Conservation (phyloP, 2,329 filamentous ascomycete species). For the Talaromyces sp. region DNA sequence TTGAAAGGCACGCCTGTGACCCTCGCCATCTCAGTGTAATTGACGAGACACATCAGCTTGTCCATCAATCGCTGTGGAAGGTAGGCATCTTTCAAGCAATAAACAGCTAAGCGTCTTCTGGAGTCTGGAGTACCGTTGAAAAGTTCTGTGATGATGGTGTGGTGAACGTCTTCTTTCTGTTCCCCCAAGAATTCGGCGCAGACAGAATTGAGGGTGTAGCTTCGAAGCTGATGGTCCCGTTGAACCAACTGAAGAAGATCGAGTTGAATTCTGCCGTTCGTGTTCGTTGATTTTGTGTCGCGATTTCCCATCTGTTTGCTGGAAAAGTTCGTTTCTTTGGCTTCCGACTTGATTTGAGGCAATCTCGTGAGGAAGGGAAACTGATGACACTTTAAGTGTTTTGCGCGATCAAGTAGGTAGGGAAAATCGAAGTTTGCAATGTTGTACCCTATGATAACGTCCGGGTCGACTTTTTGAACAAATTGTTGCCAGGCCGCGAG, state of each 20-base stretch:
- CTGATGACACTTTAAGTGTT: conserved; percentile 69
- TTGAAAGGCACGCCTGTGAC: conserved; percentile 98
- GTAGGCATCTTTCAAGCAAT: conserved; percentile 97
- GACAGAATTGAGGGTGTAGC: conserved; percentile 96
- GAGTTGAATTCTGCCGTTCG: conserved; percentile 85
- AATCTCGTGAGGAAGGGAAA: conserved; percentile 90
- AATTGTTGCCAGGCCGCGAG: conserved; percentile 91
- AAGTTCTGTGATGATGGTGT: conserved; percentile 98
- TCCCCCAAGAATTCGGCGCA: conserved; percentile 92
- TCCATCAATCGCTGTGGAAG: conserved; percentile 92
- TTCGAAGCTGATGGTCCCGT: conserved; percentile 88
- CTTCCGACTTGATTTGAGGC: conserved; percentile 64
- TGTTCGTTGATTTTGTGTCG: conserved; percentile 91
- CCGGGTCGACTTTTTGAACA: conserved; percentile 82
- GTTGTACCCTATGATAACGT: conserved; percentile 98
- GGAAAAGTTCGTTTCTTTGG: conserved; percentile 80
- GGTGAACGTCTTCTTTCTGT: conserved; percentile 97
- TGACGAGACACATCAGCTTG: conserved; percentile 96
- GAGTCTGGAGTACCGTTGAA: conserved; percentile 97
- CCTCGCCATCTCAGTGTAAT: conserved; percentile 99
- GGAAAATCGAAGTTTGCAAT: conserved; percentile 98
- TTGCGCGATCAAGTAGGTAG: conserved; percentile 85
- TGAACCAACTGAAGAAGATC: conserved; percentile 94
- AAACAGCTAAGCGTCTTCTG: conserved; percentile 81
- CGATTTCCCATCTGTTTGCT: conserved; percentile 98